Conservation (phyloP, 352 stramenopile genomes). For the Phytophthora palmivora region DNA sequence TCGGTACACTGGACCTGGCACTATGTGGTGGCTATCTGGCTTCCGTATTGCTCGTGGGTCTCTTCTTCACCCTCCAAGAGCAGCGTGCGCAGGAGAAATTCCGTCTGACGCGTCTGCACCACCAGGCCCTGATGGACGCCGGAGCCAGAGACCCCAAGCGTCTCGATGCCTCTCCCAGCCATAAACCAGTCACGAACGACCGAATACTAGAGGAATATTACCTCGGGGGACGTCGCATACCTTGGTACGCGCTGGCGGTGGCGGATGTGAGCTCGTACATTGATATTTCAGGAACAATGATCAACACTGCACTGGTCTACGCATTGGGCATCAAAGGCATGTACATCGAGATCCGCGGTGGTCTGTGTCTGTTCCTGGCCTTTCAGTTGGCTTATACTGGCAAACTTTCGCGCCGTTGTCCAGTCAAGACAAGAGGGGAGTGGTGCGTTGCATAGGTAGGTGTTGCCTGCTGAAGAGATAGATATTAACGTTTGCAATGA, state of each 20-base stretch:
- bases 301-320: slow-evolving; percentile 86
- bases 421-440: slow-evolving; percentile 81
- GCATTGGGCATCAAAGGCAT: slow-evolving; percentile 84
- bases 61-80: slow-evolving; percentile 73
- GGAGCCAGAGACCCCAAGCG: slow-evolving; percentile 27
- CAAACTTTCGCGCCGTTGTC: slow-evolving; percentile 75
- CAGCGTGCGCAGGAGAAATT: slow-evolving; percentile 48
- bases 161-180: slow-evolving; percentile 12
- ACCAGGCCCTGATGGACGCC: slow-evolving; percentile 24
- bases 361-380: slow-evolving; percentile 78
- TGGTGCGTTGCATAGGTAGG: slow-evolving; percentile 45
- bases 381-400: slow-evolving; percentile 86
- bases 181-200: slow-evolving; percentile 31
- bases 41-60: slow-evolving; percentile 69
- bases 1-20: slow-evolving; percentile 56
- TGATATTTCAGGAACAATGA: slow-evolving; percentile 87
- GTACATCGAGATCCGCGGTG: slow-evolving; percentile 86
- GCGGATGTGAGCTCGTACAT: slow-evolving; percentile 88
- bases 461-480: neutral
- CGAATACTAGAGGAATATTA: slow-evolving; percentile 79
- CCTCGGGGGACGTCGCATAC: slow-evolving; percentile 66
- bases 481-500: neutral
- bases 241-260: slow-evolving; percentile 76
- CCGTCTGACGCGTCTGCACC: slow-evolving; percentile 38
- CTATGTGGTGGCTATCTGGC: slow-evolving; percentile 64